These are phyloP conservation scores for Haplosporangium sp. DNA, from an alignment of 371 early-diverging fungal genomes.

Conservation along the genomic window DNA sequence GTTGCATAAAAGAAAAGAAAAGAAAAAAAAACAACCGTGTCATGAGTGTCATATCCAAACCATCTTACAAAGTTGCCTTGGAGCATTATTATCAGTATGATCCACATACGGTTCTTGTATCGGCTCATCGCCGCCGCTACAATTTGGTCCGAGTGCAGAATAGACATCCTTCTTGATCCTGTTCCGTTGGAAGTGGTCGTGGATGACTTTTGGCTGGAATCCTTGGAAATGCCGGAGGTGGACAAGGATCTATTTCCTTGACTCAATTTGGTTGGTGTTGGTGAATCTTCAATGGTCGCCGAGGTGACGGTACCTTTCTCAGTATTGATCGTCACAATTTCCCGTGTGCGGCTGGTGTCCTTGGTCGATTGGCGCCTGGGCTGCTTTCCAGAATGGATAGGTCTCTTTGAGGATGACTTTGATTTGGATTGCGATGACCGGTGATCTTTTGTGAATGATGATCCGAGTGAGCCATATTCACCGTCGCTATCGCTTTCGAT, in stretches of 20 bases:
- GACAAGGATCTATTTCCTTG: background rate
- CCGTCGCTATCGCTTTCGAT: no score
- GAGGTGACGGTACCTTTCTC: slow-evolving; percentile 30
- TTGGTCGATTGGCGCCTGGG: slow-evolving; percentile 1
- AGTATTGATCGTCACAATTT: slow-evolving; percentile 36
- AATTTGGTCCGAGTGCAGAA: slow-evolving; percentile 65
- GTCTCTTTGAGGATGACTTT: background rate
- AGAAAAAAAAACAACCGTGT: background rate
- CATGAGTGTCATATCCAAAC: no score
- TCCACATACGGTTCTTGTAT: slow-evolving; percentile 62
- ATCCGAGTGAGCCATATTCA: background rate
- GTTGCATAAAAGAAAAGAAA: background rate
- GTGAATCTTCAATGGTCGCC: background rate
- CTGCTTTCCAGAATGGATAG: background rate
- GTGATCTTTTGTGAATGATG: no score
- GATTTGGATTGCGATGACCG: no score
- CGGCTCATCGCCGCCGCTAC: slow-evolving; percentile 58
- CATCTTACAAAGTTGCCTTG: no score
- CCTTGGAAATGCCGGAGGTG: slow-evolving; percentile 5
- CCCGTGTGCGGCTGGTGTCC: no score
- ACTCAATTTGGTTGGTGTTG: background rate
- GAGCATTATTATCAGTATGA: no score
- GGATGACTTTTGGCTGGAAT: slow-evolving; percentile 3
- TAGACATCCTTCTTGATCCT: slow-evolving; percentile 40
- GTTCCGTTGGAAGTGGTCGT: slow-evolving; percentile 1